Base-by-base conservation (phyloP, 2,329 filamentous ascomycete genomes). In the Scorias spongiosa region DNA sequence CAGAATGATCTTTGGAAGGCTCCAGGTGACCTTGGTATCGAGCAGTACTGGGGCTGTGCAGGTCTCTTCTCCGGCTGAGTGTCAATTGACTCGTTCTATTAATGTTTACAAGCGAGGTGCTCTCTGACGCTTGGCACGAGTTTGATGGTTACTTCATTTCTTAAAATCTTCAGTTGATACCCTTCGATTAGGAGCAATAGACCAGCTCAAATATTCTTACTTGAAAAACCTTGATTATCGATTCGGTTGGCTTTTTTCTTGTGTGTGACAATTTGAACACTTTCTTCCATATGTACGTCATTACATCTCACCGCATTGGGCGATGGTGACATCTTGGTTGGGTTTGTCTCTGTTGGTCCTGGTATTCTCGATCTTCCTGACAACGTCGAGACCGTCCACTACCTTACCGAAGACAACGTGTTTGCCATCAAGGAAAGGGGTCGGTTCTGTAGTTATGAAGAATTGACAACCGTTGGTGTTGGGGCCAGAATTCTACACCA, bases 341-440 rank as follows among this genome's bases (percentile, higher is more conserved):
- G 89, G 91, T 58, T 83, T 76, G 60, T 83, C 76, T 50, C 77
- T 75, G 2, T 80, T 84, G 9, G 84, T 91, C 63, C 89, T 81
- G 29, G 85, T 91, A 48, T 83, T 81, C 70, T 96, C 89, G 65
- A 98, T 82, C 76, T 93, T 96, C 53, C 72, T 75, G 38, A 96
- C 84, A 5, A 95, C 78, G 47, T 95, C 86, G 75, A 95, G 81
- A 32, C 89, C 88, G 36, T 88, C 84, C 39, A 86, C 71, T 1
- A 96, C 89, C 61, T 84, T 81, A 42, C 91, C 91, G 56, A 96
- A 96, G 14, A 96, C 88, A 45, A 94, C 87, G 62, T 98, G 91
- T 66, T 96, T 96, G 58, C 75, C 76, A 64, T 96, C 83, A 20
- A 98, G 69, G 59, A 93, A 93, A 1, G 86, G 85, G 0, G 89